These are phyloP conservation scores for Teunomyces tritomae DNA, from an alignment of 805 yeast genomes.

Conservation along the genomic window DNA sequence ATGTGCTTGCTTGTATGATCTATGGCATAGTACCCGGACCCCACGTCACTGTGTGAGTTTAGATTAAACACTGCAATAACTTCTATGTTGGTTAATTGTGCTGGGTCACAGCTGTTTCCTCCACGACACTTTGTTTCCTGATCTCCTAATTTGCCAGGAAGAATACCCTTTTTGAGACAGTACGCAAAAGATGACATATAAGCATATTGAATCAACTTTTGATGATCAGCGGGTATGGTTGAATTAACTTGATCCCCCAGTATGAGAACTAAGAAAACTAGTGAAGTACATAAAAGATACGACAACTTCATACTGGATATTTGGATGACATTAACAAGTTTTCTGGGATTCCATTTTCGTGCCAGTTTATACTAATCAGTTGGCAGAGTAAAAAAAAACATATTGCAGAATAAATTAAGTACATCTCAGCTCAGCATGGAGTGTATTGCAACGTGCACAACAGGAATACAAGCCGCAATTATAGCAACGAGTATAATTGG, in stretches of 20 bases:
- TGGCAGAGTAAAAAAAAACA: not conserved
- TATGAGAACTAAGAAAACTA: not conserved
- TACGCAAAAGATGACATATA: conserved; percentile 35
- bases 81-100: conserved; percentile 23
- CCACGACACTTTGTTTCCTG: conserved; percentile 22
- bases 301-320: not conserved
- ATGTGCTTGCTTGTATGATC: conserved; percentile 46
- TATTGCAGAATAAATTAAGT: conserved; percentile 10
- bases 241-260: not conserved
- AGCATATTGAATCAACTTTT: conserved; percentile 30
- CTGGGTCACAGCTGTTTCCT: conserved; percentile 20
- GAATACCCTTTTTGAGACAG: conserved; percentile 32
- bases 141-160: conserved; percentile 20
- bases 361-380: not conserved
- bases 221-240: conserved; percentile 13
- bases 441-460: conserved; percentile 37
- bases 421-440: conserved; percentile 44
- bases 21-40: conserved; percentile 54
- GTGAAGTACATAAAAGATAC: not conserved
- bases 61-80: conserved; percentile 41
- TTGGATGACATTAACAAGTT: no score
- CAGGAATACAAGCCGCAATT: conserved; percentile 41
- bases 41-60: conserved; percentile 42
- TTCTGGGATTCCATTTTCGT: not conserved
- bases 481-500: conserved; percentile 38